Evolutionary conservation across 129 eudicot genomes (phyloP), one percentile per base, ranked within the genome.

Genomic region (Deinandra increscens): DNA sequence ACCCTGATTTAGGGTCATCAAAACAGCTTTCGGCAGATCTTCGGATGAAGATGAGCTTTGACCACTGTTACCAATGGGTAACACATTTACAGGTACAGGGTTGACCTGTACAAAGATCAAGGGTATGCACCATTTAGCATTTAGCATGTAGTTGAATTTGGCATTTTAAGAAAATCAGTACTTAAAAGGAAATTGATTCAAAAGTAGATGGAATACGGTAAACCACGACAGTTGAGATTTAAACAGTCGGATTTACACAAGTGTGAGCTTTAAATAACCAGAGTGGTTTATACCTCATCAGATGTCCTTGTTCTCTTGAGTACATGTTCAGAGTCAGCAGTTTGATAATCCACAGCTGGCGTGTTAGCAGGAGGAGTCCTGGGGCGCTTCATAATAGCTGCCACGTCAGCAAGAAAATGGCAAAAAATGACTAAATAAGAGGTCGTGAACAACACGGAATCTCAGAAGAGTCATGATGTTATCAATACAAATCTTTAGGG

Each of bases 1-100:
- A 22, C 89, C 91, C 83, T 83, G 95, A 70, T 75, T 83, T 53
- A 91, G 60, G 74, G 79, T 91, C 91, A 86, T 82, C 19, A 73
- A 78, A 20, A 91, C 91, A 66, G 74, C 59, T 81, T 84, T 87
- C 29, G 97, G 97, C 74, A 91, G 78, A 67, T 87, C 95, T 77
- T 87, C 87, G 39, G 89, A 80, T n/a, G 91, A 81, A 82, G 81
- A 87, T 5, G 89, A 79, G 75, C 83, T 83, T 73, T 83, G 95
- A 38, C 85, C 91, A 31, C 77, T 37, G 71, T 75, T 84, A 54
- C 84, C 88, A 61, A 78, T 66, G 48, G 91, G 91, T 71, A 75
- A 69, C 69, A 78, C 77, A 64, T 85, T 83, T 70, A 75, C 86
- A 39, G 86, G 89, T 33, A 82, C 20, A 68, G 75, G 84, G 67